These are phyloP conservation scores for Lecanosticta acicola DNA, from an alignment of 2,329 filamentous ascomycete species.

Conservation along the genomic window DNA sequence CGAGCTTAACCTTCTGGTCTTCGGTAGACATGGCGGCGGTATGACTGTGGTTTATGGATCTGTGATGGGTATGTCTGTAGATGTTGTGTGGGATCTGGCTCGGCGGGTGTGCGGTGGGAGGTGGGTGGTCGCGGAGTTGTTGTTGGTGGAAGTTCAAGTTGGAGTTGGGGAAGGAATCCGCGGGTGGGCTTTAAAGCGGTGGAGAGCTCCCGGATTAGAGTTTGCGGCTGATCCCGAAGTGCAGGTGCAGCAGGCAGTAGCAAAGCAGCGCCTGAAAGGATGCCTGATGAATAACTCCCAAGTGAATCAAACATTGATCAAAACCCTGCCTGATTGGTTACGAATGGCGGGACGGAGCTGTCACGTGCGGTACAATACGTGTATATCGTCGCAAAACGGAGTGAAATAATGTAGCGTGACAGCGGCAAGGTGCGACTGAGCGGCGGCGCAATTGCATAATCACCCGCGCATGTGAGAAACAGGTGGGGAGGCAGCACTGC, in stretches of 20 bases:
- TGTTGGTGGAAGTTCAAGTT: conserved; percentile 1
- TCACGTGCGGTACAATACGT: no score
- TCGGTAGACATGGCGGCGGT: conserved; percentile 30
- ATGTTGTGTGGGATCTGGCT: conserved; percentile 4
- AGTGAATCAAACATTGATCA: no score
- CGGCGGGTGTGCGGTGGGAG: conserved; percentile 3
- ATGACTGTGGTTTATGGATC: conserved; percentile 11
- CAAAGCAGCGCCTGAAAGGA: background rate
- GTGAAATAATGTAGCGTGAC: no score
- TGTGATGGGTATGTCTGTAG: conserved; percentile 10
- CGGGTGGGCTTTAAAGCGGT: background rate
- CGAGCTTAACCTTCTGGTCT: conserved; percentile 38
- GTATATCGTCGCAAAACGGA: no score
- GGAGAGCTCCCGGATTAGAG: background rate
- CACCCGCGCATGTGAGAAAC: no score
- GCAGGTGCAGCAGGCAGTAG: background rate
- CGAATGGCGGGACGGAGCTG: no score
- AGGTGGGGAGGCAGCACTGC: no score
- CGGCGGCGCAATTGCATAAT: no score
- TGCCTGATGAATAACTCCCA: no score
- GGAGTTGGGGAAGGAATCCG: background rate
- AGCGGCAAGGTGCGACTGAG: no score
- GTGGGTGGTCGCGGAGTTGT: conserved; percentile 5
- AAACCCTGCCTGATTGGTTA: no score
- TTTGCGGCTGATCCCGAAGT: background rate